Base-by-base conservation (phyloP, 192 early-diverging fungal species). In the Spinellus fusiger region DNA sequence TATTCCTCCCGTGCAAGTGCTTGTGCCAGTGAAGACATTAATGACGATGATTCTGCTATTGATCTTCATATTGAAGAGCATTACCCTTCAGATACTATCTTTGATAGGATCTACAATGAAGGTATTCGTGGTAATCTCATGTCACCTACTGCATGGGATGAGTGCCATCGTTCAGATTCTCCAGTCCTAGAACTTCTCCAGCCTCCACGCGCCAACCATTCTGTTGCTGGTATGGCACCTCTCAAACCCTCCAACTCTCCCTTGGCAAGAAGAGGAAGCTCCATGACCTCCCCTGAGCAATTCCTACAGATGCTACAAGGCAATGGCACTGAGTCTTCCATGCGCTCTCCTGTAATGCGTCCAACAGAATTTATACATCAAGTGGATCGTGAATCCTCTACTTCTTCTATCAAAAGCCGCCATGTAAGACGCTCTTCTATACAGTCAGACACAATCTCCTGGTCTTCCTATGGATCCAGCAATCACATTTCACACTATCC, bases 101-200 rank as follows among this genome's bases (percentile, higher is more conserved):
- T 70, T 59, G 68, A 70, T 44, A 64, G 63, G 62, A 70, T 70
- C 2, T 70, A 70, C 29, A 54, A 64, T 15, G 55, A 70, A 4
- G 68, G 62, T 15, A 70, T 70, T 20, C 56, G 52, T 27, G 68
- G 62, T 10, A 54, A 51, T 3, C 38, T 59, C 46, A 67, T 15
- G 59, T 61, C 29, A 8, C 59, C 28, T 3, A 49, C 29, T 12
- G 40, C 40, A n/a, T 31, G 34, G 25, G 23, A 25, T 28, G 61
- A 50, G 2, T 37, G 54, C 23, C 32, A 54, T 44, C 18, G 61
- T 4, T 8, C 50, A 33, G 47, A 46, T 35, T 51, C 59, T 10
- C 56, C 34, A 25, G 29, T 44, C 6, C 50, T 26, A 4, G 13
- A 54, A 54, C 20, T 22, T 3, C 53, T 28, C 5, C 23, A 10